Base-by-base conservation (phyloP, 331 rosid genomes). In the Prunus yedoensis region DNA sequence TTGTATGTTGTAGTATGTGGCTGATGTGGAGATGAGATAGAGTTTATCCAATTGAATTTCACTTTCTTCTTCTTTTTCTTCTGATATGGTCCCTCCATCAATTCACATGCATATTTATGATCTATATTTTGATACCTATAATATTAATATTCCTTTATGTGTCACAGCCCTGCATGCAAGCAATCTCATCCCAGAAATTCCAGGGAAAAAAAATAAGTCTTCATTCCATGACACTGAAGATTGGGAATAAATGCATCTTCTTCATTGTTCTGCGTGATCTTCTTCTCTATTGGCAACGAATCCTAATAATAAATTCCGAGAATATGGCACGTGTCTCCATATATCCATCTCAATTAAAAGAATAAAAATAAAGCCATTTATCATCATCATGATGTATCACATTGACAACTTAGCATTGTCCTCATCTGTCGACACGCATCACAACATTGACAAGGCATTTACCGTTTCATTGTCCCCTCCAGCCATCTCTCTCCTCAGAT, bases 11-110 rank as follows among this genome's bases (percentile, higher is more conserved):
- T 7, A 32, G 27, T 78, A 72, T 63, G 53, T 77, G 80, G 94
- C 66, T 88, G 90, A 84, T 81, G 86, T 79, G 89, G 85, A 79
- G 83, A 77, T 60, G 83, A 86, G 85, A 80, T 82, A 79, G 93
- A 74, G 86, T 82, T 86, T 87, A 90, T 90, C 91, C 84, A 71
- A 64, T 75, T 69, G 68, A 71, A 35, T 78, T 66, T 76, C 77
- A 67, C 64, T 70, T 73, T 35, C 38, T 1, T 32, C 5, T 32
- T 32, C 38, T 85, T 79, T 72, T 72, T 35, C 25, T 51, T 38
- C 43, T 66, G 75, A 25, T 54, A 82, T 79, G 86, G 91, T 81
- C 85, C 87, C 82, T 66, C 80, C 76, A 73, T 76, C 68, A 82
- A 88, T 84, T 81, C 88, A 82, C 88, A 82, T 66, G 83, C 89